Percentiles rank a stretch among this genome's conserved stretches.
Evolutionary conservation across 805 yeast species (phyloP).

Genomic region (Schizosaccharomyces lindneri): DNA sequence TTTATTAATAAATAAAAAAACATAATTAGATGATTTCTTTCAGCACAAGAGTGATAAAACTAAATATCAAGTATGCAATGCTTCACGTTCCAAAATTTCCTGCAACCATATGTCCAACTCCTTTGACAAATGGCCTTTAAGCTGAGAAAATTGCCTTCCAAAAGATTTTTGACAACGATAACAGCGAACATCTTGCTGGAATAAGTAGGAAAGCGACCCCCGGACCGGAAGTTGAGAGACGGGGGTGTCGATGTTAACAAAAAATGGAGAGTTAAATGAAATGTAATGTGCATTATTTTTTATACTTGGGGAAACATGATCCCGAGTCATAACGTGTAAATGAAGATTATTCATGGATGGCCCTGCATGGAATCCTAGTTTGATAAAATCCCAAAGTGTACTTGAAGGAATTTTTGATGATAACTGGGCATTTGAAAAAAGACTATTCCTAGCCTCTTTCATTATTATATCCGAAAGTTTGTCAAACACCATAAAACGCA

Average conservation of each 20-base stretch:
- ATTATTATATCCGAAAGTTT: conserved; percentile 25
- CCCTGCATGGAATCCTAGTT: conserved; percentile 40
- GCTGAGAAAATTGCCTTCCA: conserved; percentile 18
- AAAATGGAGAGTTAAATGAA: conserved; percentile 43
- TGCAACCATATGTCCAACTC: conserved; percentile 11
- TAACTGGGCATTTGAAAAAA: conserved; percentile 6
- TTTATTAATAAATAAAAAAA: too few species aligned
- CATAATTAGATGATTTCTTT: too few species aligned
- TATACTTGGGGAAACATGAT: conserved; percentile 27
- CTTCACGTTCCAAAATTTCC: not conserved
- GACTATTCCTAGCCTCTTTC: conserved; percentile 8
- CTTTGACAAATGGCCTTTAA: conserved; percentile 19
- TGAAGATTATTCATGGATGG: conserved; percentile 53
- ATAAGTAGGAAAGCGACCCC: conserved; percentile 19
- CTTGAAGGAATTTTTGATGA: conserved; percentile 4
- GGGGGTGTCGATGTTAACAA: conserved; percentile 25
- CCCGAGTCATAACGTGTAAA: conserved; percentile 45
- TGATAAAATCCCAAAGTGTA: conserved; percentile 13
- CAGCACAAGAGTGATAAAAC: too few species aligned
- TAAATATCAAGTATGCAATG: too few species aligned
- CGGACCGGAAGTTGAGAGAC: not conserved
- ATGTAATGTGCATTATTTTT: conserved; percentile 45
- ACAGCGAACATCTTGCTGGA: conserved; percentile 20
- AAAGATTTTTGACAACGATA: conserved; percentile 20
- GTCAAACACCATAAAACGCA: conserved; percentile 3